Evolutionary conservation across 2,329 filamentous ascomycete genomes (phyloP).

Genomic region (Colletotrichum musae): DNA sequence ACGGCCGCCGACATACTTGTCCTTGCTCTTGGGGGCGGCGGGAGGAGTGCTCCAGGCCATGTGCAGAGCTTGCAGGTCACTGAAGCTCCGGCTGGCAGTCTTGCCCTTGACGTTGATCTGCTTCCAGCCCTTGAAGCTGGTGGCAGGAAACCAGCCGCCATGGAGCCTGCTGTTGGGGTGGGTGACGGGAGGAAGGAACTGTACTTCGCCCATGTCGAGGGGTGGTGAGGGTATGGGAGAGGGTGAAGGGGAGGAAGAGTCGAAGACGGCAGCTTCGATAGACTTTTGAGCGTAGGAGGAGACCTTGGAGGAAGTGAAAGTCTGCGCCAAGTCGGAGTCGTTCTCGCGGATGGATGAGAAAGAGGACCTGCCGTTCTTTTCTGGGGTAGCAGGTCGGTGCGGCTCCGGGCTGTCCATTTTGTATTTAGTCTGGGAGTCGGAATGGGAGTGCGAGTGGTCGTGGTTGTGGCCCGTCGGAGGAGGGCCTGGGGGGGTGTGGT

Average conservation of each 20-base stretch:
- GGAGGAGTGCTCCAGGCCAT: constrained; percentile 67
- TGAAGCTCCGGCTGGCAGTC: constrained; percentile 72
- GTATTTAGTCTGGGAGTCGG: constrained; percentile 38
- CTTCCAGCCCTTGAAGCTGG: constrained; percentile 75
- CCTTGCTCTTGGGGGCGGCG: constrained; percentile 47
- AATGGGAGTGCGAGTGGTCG: background rate
- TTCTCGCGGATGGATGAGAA: constrained; percentile 75
- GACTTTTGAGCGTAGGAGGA: constrained; percentile 67
- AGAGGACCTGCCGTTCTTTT: constrained; percentile 64
- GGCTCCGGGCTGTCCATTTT: constrained; percentile 48
- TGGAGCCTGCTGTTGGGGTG: constrained; percentile 70
- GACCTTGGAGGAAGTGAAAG: constrained; percentile 74
- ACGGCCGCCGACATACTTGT: constrained; percentile 60
- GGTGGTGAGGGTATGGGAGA: constrained; percentile 44
- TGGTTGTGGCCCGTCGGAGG: constrained; percentile 42
- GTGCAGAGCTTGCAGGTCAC: constrained; percentile 70
- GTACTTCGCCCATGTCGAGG: constrained; percentile 55
- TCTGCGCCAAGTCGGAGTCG: constrained; percentile 71
- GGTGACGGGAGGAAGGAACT: constrained; percentile 67
- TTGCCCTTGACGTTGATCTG: constrained; percentile 72
- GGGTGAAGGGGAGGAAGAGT: constrained; percentile 64
- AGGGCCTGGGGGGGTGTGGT: constrained; percentile 54
- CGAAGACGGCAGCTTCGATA: constrained; percentile 66
- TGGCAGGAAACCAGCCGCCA: constrained; percentile 71
- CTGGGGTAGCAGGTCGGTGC: constrained; percentile 48